phyloP scores from a whole-genome alignment of 805 yeast genomes.

The Saturnispora sanitii region DNA sequence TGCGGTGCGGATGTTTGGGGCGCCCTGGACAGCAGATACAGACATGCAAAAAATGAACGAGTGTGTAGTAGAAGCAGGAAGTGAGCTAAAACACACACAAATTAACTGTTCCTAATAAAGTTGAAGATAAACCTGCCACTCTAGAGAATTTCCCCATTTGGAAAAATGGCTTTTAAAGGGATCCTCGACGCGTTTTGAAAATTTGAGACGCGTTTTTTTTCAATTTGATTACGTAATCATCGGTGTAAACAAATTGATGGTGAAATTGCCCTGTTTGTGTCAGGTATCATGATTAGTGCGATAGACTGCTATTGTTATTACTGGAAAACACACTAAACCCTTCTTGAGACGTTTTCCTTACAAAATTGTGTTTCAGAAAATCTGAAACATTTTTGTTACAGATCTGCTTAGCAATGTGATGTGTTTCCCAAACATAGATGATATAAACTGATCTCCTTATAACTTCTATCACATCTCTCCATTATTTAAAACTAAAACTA shows the following conservation, averaged over 20 bases:
- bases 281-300: too few species aligned
- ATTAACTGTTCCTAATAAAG: not conserved
- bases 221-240: not conserved
- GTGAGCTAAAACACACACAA: not conserved
- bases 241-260: too few species aligned
- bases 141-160: not conserved
- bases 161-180: not conserved
- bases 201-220: not conserved
- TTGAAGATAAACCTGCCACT: constrained; percentile 3
- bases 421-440: not conserved
- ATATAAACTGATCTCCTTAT: too few species aligned
- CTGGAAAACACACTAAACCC: too few species aligned
- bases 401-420: not conserved
- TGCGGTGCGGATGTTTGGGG: not conserved
- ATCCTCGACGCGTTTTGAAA: not conserved
- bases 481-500: too few species aligned
- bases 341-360: too few species aligned
- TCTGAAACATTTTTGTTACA: constrained; percentile 6
- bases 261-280: too few species aligned
- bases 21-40: not conserved
- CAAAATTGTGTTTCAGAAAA: not conserved
- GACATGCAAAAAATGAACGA: not conserved
- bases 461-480: not conserved
- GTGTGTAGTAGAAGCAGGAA: not conserved
- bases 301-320: not conserved